A percentile compares a stretch with the other conserved stretches of the same genome.
These are phyloP conservation scores for Candida buenavistaensis DNA, from an alignment of 1,139 yeast species.

Conservation along the genomic window DNA sequence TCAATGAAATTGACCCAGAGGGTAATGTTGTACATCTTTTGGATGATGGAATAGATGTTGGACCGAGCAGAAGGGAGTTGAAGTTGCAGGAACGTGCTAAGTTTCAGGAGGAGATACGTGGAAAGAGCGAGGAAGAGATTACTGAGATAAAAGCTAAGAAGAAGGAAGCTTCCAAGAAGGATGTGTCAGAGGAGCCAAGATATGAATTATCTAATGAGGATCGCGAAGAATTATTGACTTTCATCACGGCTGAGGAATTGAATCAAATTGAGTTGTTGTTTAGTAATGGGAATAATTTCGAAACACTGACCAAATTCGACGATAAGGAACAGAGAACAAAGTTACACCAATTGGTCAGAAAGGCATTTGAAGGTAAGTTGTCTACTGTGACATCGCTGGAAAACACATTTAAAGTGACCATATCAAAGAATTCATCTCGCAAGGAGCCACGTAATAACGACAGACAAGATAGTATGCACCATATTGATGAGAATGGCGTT, in stretches of 20 bases:
- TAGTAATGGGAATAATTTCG: constrained; percentile 57
- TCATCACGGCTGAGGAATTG: constrained; percentile 62
- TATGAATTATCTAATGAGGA: constrained; percentile 49
- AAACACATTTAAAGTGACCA: constrained; percentile 62
- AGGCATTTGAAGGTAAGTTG: constrained; percentile 68
- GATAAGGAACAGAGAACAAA: constrained; percentile 74
- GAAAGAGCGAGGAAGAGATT: constrained; percentile 36
- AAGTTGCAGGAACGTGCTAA: constrained; percentile 46
- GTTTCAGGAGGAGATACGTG: constrained; percentile 34
- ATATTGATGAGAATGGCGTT: constrained; percentile 48
- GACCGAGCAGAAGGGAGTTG: constrained; percentile 52
- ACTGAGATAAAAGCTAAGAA: constrained; percentile 29
- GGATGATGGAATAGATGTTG: constrained; percentile 68
- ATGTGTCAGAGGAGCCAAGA: constrained; percentile 23
- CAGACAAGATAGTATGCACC: constrained; percentile 47
- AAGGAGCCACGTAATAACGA: constrained; percentile 23
- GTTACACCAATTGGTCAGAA: constrained; percentile 75
- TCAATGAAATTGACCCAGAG: constrained; percentile 72
- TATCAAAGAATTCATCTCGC: constrained; percentile 32
- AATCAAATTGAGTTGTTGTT: constrained; percentile 55
- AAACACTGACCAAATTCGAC: constrained; percentile 55
- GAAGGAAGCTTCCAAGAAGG: constrained; percentile 14
- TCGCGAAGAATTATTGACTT: constrained; percentile 45
- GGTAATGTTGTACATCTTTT: constrained; percentile 73
- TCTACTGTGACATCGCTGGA: constrained; percentile 77